Evolutionary conservation across 305 asterid species (phyloP).

Genomic region (Fraxinus latifolia): DNA sequence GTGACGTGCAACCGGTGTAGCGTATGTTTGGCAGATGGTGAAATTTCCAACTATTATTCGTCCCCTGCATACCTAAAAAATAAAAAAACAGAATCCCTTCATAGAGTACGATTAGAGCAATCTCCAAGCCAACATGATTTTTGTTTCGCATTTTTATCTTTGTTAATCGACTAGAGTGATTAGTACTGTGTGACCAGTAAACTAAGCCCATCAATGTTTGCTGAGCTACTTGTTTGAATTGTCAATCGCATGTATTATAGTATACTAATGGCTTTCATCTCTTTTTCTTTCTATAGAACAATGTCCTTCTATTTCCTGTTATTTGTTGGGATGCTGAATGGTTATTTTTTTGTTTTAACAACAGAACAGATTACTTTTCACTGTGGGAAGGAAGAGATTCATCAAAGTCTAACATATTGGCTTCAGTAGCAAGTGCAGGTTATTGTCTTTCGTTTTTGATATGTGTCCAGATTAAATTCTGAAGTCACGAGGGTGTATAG

Average conservation of each 20-base stretch:
- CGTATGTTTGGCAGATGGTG: not conserved
- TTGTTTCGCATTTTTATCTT: not conserved
- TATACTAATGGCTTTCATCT: not conserved
- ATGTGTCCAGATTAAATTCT: not conserved
- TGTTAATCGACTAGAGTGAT: not conserved
- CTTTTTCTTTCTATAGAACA: not conserved
- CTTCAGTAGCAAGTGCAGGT: slow-evolving; percentile 68
- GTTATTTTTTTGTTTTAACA: slow-evolving; percentile 16
- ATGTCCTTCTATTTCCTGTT: not conserved
- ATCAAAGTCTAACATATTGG: slow-evolving; percentile 33
- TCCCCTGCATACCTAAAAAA: not conserved
- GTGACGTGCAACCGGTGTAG: not conserved
- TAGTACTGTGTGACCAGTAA: not conserved
- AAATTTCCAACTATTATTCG: not conserved
- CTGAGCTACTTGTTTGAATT: not conserved
- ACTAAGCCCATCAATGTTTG: not conserved
- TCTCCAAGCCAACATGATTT: not conserved
- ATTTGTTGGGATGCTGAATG: slow-evolving; percentile 20
- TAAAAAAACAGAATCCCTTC: not conserved
- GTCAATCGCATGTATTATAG: not conserved
- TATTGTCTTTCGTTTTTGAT: not conserved
- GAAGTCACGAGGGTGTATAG: not conserved
- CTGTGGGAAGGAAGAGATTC: slow-evolving; percentile 39
- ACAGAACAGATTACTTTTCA: slow-evolving; percentile 44
- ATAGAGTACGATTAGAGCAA: not conserved